Conservation (phyloP, 1,139 yeast genomes). For the Hyphopichia khmerensis region DNA sequence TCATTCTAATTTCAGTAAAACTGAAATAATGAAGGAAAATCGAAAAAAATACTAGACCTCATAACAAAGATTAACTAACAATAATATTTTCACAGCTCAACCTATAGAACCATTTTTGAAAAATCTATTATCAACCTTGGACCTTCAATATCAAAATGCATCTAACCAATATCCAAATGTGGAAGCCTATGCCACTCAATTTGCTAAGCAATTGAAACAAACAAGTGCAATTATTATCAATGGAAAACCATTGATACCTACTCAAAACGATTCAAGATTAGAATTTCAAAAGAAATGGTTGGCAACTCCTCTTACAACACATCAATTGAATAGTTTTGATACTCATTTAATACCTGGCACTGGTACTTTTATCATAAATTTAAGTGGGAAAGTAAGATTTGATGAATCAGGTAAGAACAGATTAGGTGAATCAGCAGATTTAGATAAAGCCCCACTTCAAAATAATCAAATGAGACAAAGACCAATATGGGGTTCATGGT, state of each 20-base stretch:
- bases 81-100: constrained; percentile 30
- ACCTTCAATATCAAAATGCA: constrained; percentile 28
- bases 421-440: constrained; percentile 59
- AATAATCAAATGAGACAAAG: constrained; percentile 19
- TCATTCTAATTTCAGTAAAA: not conserved
- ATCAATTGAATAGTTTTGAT: constrained; percentile 61
- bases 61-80: constrained; percentile 2
- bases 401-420: constrained; percentile 72
- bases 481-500: constrained; percentile 64
- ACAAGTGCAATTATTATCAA: constrained; percentile 56
- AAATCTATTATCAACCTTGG: constrained; percentile 37
- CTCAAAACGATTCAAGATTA: constrained; percentile 43
- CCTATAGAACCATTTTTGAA: constrained; percentile 48
- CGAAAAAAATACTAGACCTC: too few relatives aligned
- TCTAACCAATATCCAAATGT: constrained; percentile 32
- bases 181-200: constrained; percentile 51
- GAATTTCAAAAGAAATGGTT: constrained; percentile 70
- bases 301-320: constrained; percentile 59
- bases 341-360: constrained; percentile 73
- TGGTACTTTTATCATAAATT: constrained; percentile 51
- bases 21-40: not conserved
- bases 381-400: constrained; percentile 66
- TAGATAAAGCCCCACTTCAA: constrained; percentile 14
- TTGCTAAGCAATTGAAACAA: constrained; percentile 47
- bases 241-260: constrained; percentile 57